Evolutionary conservation across 2,329 filamentous ascomycete genomes (phyloP), one percentile per base, ranked within the genome.

Genomic region (Cytospora mali): DNA sequence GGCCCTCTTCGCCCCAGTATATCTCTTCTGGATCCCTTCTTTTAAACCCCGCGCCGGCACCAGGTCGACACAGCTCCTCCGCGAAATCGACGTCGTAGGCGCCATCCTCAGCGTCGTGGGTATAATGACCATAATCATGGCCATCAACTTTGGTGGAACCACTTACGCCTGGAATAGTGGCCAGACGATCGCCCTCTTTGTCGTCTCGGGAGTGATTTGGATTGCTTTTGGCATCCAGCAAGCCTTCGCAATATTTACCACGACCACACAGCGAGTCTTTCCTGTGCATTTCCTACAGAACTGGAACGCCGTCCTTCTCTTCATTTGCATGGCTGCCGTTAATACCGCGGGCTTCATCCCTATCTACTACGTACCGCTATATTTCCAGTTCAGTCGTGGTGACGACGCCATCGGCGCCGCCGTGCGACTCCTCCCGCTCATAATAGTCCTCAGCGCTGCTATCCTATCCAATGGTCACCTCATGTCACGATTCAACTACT

Each of bases 141-240:
- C 64, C 16, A 62, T 63, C 2, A 62, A 65, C n/a, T 62, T 60
- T 27, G 61, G 64, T 6, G 64, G 64, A 1, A 52, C 58, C 0
- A 54, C 28, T 42, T 64, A 64, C 31, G 49, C 50, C 21, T 66
- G 64, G 64, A 54, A 33, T 21, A 62, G 58, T 28, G 66, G 61
- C 21, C 63, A 64, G 25, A 60, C 67, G 39, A 62, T 68, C 13
- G 68, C 64, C 9, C 53, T 64, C 18, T 58, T 68, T 6, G 62
- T 69, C 6, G 49, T 68, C 27, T 49, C 61, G 2, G 66, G 50
- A 21, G 50, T 54, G 10, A 35, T 66, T 14, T 46, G 55, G 18
- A 49, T 21, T 21, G 16, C 35, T 11, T 57, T 62, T 18, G 46
- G n/a, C 23, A 28, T 59, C 14, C 57, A 59, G 57, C 57, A 59